Evolutionary conservation across 2,329 filamentous ascomycete genomes (phyloP), one percentile per base, ranked within the genome.

Genomic region (Seiridium cupressi): DNA sequence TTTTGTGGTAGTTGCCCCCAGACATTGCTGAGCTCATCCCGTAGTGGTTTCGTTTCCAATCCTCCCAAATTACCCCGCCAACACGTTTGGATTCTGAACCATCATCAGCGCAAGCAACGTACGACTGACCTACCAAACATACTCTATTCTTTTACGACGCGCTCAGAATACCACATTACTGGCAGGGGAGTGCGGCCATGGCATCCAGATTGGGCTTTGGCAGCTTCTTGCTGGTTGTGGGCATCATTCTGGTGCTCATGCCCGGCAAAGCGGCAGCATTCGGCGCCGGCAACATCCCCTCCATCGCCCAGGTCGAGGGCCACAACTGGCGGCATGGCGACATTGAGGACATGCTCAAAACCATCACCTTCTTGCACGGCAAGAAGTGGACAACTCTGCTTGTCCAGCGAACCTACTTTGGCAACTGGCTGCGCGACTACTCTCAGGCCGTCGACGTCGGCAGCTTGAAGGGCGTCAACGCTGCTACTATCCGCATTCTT

Each of bases 351-450:
- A 87, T 91, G 77, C 85, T 95, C 68, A 89, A 91, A 74, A 90
- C 87, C 5, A 77, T 94, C 65, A 85, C 89, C 36, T 93, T 92
- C 69, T 82, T 94, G 60, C 84, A 89, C 64, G 91, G 91, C 60
- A 91, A 93, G 72, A 94, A 94, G 78, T 95, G 91, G 91, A 91
- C 89, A 1, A 87, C 87, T 11, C 88, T 91, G 80, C 85, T 91
- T 76, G 83, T 94, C 57, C 89, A 90, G 76, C 83, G 90, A 59
- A 88, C 89, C 36, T 94, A 93, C 76, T 94, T 94, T 78, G 91
- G 91, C 60, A 95, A 95, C 75, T 95, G 91, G 91, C 79, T 94
- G 46, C 84, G 91, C 62, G 91, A 94, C 77, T 95, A 95, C 73
- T 93, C 89, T 10, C 91, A 94, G 70, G 91, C 91, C 42, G 83